Evolutionary conservation across 169 alveolate species (phyloP).

Genomic region (Cryptosporidium felis): DNA sequence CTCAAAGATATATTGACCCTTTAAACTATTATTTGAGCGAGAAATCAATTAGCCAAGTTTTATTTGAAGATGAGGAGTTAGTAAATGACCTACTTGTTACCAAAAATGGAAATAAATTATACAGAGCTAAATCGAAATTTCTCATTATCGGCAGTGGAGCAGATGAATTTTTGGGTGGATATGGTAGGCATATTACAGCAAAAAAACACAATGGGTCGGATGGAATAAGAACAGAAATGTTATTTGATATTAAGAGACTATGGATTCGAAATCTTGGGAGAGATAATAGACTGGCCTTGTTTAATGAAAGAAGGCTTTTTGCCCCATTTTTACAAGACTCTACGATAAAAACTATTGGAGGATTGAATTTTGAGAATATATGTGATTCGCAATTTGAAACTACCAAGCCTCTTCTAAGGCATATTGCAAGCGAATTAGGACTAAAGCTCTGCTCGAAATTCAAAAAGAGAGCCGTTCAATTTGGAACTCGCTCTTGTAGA

Average conservation of each 20-base stretch:
- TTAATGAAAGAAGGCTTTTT: slow-evolving; percentile 84
- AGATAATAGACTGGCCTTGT: slow-evolving; percentile 87
- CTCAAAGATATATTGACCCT: slow-evolving; percentile 59
- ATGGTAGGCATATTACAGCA: slow-evolving; percentile 85
- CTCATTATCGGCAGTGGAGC: slow-evolving; percentile 90
- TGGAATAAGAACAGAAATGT: slow-evolving; percentile 83
- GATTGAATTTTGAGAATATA: slow-evolving; percentile 23
- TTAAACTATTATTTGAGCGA: slow-evolving; percentile 23
- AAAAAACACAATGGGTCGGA: slow-evolving; percentile 80
- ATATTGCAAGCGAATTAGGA: slow-evolving; percentile 73
- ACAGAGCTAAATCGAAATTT: slow-evolving; percentile 1
- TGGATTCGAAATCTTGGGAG: slow-evolving; percentile 92
- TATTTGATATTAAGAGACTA: slow-evolving; percentile 85
- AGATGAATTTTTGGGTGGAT: slow-evolving; percentile 92
- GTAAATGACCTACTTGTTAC: background rate
- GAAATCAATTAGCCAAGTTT: background rate
- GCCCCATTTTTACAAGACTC: slow-evolving; percentile 83
- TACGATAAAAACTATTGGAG: slow-evolving; percentile 56
- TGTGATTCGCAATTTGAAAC: slow-evolving; percentile 70
- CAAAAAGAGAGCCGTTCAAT: slow-evolving; percentile 86
- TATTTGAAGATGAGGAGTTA: slow-evolving; percentile 1
- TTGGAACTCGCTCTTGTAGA: slow-evolving; percentile 86
- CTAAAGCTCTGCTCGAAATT: slow-evolving; percentile 68
- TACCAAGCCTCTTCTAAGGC: slow-evolving; percentile 75
- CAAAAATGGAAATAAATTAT: background rate